These are phyloP conservation scores for Hyaloscypha finlandica DNA, from an alignment of 495 filamentous ascomycete genomes.

Conservation along the genomic window DNA sequence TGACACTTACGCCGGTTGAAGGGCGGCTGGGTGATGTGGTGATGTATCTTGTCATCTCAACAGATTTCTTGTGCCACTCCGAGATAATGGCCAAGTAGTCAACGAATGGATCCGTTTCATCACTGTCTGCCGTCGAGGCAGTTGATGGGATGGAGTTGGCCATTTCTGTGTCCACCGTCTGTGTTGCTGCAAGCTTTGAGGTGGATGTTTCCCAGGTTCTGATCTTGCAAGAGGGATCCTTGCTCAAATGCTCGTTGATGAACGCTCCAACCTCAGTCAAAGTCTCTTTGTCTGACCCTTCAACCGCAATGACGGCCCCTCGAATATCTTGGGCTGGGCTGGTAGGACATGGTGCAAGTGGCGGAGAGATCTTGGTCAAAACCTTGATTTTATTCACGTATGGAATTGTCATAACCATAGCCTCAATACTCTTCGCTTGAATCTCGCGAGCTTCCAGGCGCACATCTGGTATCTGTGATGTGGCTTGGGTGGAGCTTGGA, in stretches of 20 bases:
- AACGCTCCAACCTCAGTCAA: slow-evolving; percentile 58
- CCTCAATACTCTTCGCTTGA: slow-evolving; percentile 55
- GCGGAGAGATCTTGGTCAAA: slow-evolving; percentile 67
- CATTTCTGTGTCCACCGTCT: slow-evolving; percentile 14
- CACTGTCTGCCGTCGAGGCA: neutral
- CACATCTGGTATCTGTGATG: slow-evolving; percentile 8
- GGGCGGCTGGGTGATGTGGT: slow-evolving; percentile 36
- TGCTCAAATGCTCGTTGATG: slow-evolving; percentile 60
- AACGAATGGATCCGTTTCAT: slow-evolving; percentile 46
- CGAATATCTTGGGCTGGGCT: slow-evolving; percentile 51
- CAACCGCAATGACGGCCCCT: slow-evolving; percentile 80
- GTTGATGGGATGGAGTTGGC: slow-evolving; percentile 9
- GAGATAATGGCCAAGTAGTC: slow-evolving; percentile 71
- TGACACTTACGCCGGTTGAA: neutral
- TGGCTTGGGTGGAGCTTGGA: slow-evolving; percentile 26
- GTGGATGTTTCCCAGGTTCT: slow-evolving; percentile 45
- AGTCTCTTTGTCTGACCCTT: slow-evolving; percentile 63
- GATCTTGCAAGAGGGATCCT: slow-evolving; percentile 59
- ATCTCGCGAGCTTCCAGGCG: slow-evolving; percentile 23
- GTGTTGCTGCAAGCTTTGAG: neutral
- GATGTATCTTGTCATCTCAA: slow-evolving; percentile 66
- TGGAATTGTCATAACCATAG: slow-evolving; percentile 74
- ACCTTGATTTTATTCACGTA: slow-evolving; percentile 70
- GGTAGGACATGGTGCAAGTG: slow-evolving; percentile 51
- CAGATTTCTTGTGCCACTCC: slow-evolving; percentile 69